phyloP scores from a whole-genome alignment of 352 stramenopile genomes.

The Globisporangium barbulae region DNA sequence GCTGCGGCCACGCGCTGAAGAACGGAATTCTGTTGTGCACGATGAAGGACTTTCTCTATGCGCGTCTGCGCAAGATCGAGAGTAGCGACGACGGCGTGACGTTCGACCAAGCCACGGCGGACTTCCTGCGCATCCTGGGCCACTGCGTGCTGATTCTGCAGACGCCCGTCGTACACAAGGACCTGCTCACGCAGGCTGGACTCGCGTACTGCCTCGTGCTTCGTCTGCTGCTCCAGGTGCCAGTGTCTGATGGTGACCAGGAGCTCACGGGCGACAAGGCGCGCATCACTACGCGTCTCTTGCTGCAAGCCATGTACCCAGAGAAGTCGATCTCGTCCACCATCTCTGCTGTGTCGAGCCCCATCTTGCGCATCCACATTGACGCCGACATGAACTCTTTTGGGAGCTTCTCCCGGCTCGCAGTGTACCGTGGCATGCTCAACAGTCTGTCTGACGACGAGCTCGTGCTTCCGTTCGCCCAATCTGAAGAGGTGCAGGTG shows the following conservation, averaged over 20 bases:
- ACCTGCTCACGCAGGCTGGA: slow-evolving; percentile 71
- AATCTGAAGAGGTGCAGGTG: background rate
- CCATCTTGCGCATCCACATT: slow-evolving; percentile 28
- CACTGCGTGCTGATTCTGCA: slow-evolving; percentile 65
- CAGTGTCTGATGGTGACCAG: background rate
- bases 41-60: slow-evolving; percentile 57
- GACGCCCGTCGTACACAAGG: slow-evolving; percentile 75
- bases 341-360: background rate
- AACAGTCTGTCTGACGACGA: slow-evolving; percentile 63
- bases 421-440: slow-evolving; percentile 62
- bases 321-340: slow-evolving; percentile 15
- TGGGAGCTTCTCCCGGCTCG: slow-evolving; percentile 50
- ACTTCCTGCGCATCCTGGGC: slow-evolving; percentile 45
- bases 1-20: slow-evolving; percentile 69
- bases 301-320: slow-evolving; percentile 40
- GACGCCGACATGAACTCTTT: slow-evolving; percentile 40
- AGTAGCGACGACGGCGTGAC: slow-evolving; percentile 7
- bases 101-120: slow-evolving; percentile 1
- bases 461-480: slow-evolving; percentile 27
- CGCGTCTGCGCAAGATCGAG: slow-evolving; percentile 20
- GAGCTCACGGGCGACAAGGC: background rate
- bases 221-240: slow-evolving; percentile 46
- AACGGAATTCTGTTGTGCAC: slow-evolving; percentile 58
- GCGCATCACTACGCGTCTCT: slow-evolving; percentile 20
- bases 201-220: slow-evolving; percentile 68